phyloP scores from a whole-genome alignment of 2,329 filamentous ascomycete species.

The Fusarium siculi region DNA sequence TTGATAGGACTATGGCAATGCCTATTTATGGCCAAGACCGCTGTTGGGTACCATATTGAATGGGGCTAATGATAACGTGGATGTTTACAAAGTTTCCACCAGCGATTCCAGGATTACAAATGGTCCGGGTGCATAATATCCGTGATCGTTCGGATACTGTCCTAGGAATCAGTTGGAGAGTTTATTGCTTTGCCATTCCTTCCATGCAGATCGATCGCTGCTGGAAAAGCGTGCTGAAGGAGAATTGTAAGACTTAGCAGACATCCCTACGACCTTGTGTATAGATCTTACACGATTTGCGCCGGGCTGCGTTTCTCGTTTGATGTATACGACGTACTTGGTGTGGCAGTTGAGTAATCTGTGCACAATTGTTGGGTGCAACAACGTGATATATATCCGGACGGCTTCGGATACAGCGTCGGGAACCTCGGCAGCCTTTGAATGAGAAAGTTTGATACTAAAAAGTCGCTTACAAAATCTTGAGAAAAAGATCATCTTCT shows the following conservation, averaged over 20 bases:
- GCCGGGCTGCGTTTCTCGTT: too few relatives aligned
- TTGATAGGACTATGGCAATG: too few relatives aligned
- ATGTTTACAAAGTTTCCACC: not conserved
- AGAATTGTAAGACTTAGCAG: too few relatives aligned
- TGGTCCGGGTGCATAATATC: not conserved
- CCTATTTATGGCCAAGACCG: not conserved
- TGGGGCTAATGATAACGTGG: not conserved
- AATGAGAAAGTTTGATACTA: too few relatives aligned
- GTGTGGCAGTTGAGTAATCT: not conserved
- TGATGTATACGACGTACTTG: too few relatives aligned
- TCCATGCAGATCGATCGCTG: accelerated
- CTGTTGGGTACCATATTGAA: accelerated
- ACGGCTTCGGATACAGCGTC: not conserved
- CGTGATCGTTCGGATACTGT: not conserved
- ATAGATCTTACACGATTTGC: too few relatives aligned
- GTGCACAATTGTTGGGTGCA: accelerated
- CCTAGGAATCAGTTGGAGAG: too few relatives aligned
- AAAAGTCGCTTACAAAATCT: too few relatives aligned
- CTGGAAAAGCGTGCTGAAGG: accelerated
- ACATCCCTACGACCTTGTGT: too few relatives aligned
- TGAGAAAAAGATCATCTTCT: not conserved
- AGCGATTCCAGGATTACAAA: not conserved
- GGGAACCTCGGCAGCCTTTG: not conserved
- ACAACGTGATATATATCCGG: not conserved
- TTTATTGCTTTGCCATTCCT: too few relatives aligned